Percentiles rank a stretch among this genome's conserved stretches.
These are phyloP conservation scores for Dryas octopetala DNA, from an alignment of 306 rosid genomes.

Conservation along the genomic window DNA sequence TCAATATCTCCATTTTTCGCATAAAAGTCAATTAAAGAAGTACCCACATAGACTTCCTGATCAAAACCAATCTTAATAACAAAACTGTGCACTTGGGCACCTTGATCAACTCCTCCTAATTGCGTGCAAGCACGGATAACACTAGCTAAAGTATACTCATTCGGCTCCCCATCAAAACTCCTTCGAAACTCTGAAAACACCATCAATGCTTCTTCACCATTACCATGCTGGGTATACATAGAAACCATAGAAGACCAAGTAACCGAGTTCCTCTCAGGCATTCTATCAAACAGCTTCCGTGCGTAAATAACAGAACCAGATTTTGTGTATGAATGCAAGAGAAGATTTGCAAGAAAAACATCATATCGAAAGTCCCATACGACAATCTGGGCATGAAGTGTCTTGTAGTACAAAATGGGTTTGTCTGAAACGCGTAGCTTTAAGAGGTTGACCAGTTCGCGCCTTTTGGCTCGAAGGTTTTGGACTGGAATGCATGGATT, in stretches of 20 bases:
- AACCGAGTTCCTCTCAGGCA: slow-evolving; percentile 63
- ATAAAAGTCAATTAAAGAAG: slow-evolving; percentile 76
- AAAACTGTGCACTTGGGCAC: slow-evolving; percentile 62
- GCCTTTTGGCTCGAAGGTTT: slow-evolving; percentile 40
- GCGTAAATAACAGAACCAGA: slow-evolving; percentile 40
- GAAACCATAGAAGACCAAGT: slow-evolving; percentile 87
- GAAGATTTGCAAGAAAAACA: slow-evolving; percentile 63
- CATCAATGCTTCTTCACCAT: slow-evolving; percentile 46
- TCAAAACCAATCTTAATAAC: slow-evolving; percentile 58
- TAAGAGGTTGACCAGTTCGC: slow-evolving; percentile 51
- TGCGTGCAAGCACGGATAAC: slow-evolving; percentile 63
- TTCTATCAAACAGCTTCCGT: slow-evolving; percentile 57
- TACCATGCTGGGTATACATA: slow-evolving; percentile 57
- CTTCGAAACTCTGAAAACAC: slow-evolving; percentile 50
- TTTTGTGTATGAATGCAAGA: slow-evolving; percentile 44
- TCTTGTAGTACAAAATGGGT: slow-evolving; percentile 31
- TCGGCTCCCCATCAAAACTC: slow-evolving; percentile 47
- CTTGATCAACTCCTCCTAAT: slow-evolving; percentile 44
- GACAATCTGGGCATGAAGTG: slow-evolving; percentile 60
- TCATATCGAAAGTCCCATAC: slow-evolving; percentile 55
- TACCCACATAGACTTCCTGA: slow-evolving; percentile 75
- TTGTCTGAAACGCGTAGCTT: slow-evolving; percentile 33
- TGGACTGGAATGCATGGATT: slow-evolving; percentile 23
- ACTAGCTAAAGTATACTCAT: slow-evolving; percentile 75
- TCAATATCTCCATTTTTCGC: slow-evolving; percentile 54